Evolutionary conservation across 805 yeast species (phyloP), one percentile per base, ranked within the genome.

Genomic region (Cyberlindnera xylosilytica): DNA sequence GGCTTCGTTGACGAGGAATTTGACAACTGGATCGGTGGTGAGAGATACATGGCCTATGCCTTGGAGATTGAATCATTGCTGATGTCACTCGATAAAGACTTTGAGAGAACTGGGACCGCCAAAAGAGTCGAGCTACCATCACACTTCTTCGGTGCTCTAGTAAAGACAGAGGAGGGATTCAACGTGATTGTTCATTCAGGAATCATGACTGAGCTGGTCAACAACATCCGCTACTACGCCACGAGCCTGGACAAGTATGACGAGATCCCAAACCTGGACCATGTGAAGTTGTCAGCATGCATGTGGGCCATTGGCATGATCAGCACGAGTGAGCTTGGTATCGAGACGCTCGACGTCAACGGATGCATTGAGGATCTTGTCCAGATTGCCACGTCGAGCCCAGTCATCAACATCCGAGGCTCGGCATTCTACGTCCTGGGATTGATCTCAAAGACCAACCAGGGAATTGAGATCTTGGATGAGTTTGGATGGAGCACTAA

Each of bases 231-330:
- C 24, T 52, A 48, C 18, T 68, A 66, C 51, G 53, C 63, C 0
- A 49, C 55, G 16, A 48, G 49, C 8, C 37, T 61, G 5, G 56
- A 51, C 11, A 56, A 52, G 30, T 20, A 27, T 2, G 37, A 16
- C 4, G 53, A 48, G 7, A 43, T 39, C 10, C 29, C 57, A 6
- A 65, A 65, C 5, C 69, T 70, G 6, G 62, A 64, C 16, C 45
- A 68, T 16, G 26, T 66, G 8, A 73, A 72, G 47, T 61, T 91
- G 20, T 87, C 87, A 56, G 86, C 90, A 10, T 77, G 83, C 26
- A 54, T 91, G 27, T 91, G 97, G 97, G 81, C 95, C 2, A 70
- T 87, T 26, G 97, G 97, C 0, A 81, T 82, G 53, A 79, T 90
- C 23, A 90, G 90, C 2, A 76, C 89, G 1, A 76, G 88, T 1